A percentile compares a stretch with the other conserved stretches of the same genome.
Conservation (phyloP, 805 yeast genomes). For the Jamesozyma rosinii region DNA sequence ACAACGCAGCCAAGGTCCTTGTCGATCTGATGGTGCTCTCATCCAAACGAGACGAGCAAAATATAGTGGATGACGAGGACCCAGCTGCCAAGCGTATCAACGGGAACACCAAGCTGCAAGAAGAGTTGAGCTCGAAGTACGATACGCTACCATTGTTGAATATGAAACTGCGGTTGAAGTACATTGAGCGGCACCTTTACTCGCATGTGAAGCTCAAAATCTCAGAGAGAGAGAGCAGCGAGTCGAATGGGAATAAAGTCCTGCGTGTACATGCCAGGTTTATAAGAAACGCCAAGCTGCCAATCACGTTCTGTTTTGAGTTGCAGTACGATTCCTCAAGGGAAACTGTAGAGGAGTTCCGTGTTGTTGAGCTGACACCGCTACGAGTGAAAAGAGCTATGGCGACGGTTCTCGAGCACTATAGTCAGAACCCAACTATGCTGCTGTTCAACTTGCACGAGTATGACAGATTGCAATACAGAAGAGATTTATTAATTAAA, state of each 20-base stretch:
- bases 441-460: constrained; percentile 21
- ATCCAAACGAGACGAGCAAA: not conserved
- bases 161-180: constrained; percentile 15
- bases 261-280: not conserved
- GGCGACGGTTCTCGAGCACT: not conserved
- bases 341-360: not conserved
- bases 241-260: not conserved
- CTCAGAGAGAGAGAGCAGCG: not conserved
- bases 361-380: constrained; percentile 4
- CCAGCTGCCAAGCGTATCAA: constrained; percentile 7
- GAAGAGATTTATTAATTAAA: constrained; percentile 7
- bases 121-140: constrained; percentile 17
- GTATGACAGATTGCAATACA: constrained; percentile 14
- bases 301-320: constrained; percentile 1
- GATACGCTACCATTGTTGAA: constrained; percentile 26
- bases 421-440: constrained; percentile 3
- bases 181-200: constrained; percentile 12
- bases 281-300: not conserved
- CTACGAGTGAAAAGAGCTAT: not conserved
- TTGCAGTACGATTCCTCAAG: not conserved
- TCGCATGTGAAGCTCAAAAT: constrained; percentile 9
- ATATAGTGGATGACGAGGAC: not conserved
- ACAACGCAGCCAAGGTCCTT: constrained; percentile 8
- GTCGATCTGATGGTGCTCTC: constrained; percentile 11
- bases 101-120: constrained; percentile 13